A percentile compares a stretch with the other conserved stretches of the same genome.
These are phyloP conservation scores for Yamadazyma kanchanaburiensis DNA, from an alignment of 1,139 yeast species.

Conservation along the genomic window DNA sequence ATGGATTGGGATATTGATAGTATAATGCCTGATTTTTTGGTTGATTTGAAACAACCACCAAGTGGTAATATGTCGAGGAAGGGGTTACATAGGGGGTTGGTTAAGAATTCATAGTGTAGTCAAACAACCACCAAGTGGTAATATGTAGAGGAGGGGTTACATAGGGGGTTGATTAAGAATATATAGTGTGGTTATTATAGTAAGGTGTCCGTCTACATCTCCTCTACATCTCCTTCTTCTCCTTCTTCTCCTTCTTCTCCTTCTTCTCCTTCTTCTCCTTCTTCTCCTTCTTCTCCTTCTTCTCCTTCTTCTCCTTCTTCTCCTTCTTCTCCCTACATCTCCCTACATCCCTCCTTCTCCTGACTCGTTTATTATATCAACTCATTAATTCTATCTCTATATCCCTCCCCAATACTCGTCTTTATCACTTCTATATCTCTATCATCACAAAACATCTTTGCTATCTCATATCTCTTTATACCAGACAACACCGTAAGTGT, in stretches of 20 bases:
- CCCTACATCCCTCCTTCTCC: too few species aligned
- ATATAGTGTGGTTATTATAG: conserved; percentile 3
- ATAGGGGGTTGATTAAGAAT: conserved; percentile 14
- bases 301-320: too few species aligned
- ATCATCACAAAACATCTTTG: conserved; percentile 20
- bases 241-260: too few species aligned
- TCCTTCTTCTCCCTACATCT: too few species aligned
- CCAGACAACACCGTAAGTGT: conserved; percentile 19
- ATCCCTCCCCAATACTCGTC: too few species aligned
- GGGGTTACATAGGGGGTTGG: conserved; percentile 32
- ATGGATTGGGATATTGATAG: conserved; percentile 35
- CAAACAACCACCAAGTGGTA: conserved; percentile 39
- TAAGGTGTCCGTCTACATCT: too few species aligned
- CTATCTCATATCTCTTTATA: conserved; percentile 23
- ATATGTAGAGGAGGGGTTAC: conserved; percentile 34
- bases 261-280: too few species aligned
- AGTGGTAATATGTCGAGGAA: conserved; percentile 22
- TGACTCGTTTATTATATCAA: too few species aligned
- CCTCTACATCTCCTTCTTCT: too few species aligned
- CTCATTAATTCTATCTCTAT: too few species aligned
- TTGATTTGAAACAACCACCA: conserved; percentile 41
- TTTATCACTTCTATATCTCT: too few species aligned
- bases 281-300: too few species aligned
- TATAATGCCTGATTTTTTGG: conserved; percentile 32
- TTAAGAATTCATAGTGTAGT: conserved; percentile 5